Evolutionary conservation across 306 rosid genomes (phyloP), one percentile per base, ranked within the genome.

Genomic region (Vigna mungo): DNA sequence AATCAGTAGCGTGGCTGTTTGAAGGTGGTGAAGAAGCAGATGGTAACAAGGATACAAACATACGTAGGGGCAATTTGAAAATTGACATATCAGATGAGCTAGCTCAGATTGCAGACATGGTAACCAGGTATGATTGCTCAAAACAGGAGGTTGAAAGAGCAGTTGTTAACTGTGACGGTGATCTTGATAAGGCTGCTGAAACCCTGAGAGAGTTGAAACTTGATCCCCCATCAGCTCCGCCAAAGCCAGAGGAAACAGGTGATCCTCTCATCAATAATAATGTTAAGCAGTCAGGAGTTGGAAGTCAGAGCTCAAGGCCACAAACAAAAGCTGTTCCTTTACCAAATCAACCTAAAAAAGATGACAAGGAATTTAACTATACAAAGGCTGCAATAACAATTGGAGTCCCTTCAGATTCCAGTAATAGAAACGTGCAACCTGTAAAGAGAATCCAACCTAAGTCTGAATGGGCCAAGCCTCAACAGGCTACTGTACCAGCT

Each of bases 131-230:
- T 69, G 83, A 82, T 62, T 96, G 93, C 85, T 88, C 96, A 16
- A 96, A 86, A 82, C 99, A 91, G 82, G 99, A 96, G 78, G 97
- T 96, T 78, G 99, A 96, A 85, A 92, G 97, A 88, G 96, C 89
- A 54, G 49, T 96, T 49, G 98, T 96, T 71, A 47, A 86, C 51
- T 86, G 87, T 83, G 97, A 92, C 74, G 99, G 99, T 76, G 98
- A 96, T 85, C 93, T 92, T 80, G 92, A 93, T 73, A 88, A 89
- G 86, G 91, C 96, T 62, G 94, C 89, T 7, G 94, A 89, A 82
- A 76, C 82, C 84, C 85, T 96, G 83, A 89, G 92, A 83, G 84
- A 80, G 20, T 36, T 74, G 67, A 96, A 87, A 88, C 87, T 82
- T 37, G 94, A 92, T 48, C 84, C 88, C 7, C 84, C 87, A 44